These are phyloP conservation scores for Chrysanthemum seticuspe DNA, from an alignment of 129 eudicot species.

Conservation along the genomic window DNA sequence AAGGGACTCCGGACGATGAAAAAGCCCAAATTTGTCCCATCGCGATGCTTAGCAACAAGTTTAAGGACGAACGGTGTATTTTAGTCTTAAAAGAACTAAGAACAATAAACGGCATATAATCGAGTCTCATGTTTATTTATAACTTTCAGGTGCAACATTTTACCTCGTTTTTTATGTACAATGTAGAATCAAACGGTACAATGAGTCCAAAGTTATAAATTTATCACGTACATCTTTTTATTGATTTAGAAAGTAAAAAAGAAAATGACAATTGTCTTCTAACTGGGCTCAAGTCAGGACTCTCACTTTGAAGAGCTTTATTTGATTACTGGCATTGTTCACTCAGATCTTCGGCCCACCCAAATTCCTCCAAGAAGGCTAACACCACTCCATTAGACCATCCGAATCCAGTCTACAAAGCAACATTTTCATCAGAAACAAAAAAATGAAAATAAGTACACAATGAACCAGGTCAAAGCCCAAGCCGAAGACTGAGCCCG, in stretches of 20 bases:
- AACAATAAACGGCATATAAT: no score
- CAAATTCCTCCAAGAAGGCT: constrained; percentile 93
- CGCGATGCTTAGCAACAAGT: no score
- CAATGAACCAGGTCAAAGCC: neutral
- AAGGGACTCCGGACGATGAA: no score
- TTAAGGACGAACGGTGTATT: no score
- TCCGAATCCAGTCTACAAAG: constrained; percentile 89
- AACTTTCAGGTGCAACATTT: no score
- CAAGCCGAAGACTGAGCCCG: neutral
- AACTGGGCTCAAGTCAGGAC: neutral
- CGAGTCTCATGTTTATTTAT: no score
- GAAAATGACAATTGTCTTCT: constrained; percentile 10
- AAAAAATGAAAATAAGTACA: neutral
- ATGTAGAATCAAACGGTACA: no score
- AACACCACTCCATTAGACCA: constrained; percentile 97
- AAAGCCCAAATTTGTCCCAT: no score
- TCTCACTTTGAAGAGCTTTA: neutral
- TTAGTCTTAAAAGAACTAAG: no score
- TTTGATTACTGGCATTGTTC: constrained; percentile 46
- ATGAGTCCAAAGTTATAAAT: neutral
- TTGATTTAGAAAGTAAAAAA: no score
- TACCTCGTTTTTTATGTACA: no score
- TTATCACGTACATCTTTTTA: neutral
- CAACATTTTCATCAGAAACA: constrained; percentile 8
- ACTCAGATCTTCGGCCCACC: constrained; percentile 79